Evolutionary conservation across 768 basidiomycete species (phyloP).

Genomic region (Boletus rufocinnamomeus): DNA sequence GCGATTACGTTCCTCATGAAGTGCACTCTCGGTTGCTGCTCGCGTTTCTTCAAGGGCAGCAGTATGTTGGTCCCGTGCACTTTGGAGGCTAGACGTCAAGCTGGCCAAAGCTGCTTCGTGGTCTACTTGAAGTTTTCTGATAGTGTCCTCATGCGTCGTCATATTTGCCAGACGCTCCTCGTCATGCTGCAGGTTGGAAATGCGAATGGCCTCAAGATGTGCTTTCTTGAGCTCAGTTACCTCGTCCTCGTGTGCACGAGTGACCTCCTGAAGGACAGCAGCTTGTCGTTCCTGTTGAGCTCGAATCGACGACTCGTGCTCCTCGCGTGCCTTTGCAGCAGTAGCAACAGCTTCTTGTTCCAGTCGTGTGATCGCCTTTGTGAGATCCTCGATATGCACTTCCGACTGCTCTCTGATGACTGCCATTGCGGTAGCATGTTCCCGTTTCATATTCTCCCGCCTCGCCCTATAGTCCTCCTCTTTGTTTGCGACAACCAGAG

Average conservation of each 20-base stretch:
- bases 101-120: conserved; percentile 50
- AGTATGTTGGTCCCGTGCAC: conserved; percentile 38
- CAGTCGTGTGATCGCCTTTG: conserved; percentile 50
- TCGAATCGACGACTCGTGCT: conserved; percentile 50
- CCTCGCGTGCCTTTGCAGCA: conserved; percentile 41
- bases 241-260: conserved; percentile 58
- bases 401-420: conserved; percentile 36
- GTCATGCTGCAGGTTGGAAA: conserved; percentile 34
- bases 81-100: conserved; percentile 42
- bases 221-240: conserved; percentile 47
- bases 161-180: conserved; percentile 39
- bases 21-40: conserved; percentile 33
- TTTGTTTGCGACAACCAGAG: conserved; percentile 50
- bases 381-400: conserved; percentile 63
- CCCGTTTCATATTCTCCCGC: conserved; percentile 35
- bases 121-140: conserved; percentile 43
- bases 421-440: conserved; percentile 38
- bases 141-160: conserved; percentile 45
- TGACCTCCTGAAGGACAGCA: conserved; percentile 52
- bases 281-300: conserved; percentile 58
- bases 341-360: conserved; percentile 46
- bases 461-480: conserved; percentile 57
- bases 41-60: conserved; percentile 40
- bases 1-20: conserved; percentile 50
- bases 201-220: conserved; percentile 46